Conservation (phyloP, 2,329 filamentous ascomycete species). For the Diaporthe citri region DNA sequence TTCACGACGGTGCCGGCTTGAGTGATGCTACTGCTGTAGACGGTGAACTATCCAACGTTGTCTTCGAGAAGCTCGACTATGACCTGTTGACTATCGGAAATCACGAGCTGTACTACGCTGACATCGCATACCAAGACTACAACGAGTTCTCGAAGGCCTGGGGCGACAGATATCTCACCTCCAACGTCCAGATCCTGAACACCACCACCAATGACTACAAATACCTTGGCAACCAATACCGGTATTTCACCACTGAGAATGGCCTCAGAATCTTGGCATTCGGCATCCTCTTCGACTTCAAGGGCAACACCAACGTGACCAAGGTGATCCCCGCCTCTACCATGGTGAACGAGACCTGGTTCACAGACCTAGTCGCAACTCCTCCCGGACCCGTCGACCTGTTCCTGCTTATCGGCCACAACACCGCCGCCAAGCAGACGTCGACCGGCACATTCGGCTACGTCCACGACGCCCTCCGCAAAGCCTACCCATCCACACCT, state of each 20-base stretch:
- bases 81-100: constrained; percentile 63
- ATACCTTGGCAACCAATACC: constrained; percentile 58
- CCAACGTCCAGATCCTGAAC: constrained; percentile 59
- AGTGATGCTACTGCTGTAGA: constrained; percentile 71
- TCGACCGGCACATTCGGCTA: constrained; percentile 57
- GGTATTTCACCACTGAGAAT: constrained; percentile 58
- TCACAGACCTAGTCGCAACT: constrained; percentile 66
- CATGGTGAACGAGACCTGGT: constrained; percentile 70
- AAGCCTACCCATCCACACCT: constrained; percentile 66
- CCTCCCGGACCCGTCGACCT: constrained; percentile 68
- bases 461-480: constrained; percentile 70
- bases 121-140: constrained; percentile 73
- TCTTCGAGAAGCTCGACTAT: constrained; percentile 57
- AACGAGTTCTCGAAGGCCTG: constrained; percentile 69
- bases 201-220: constrained; percentile 53
- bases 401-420: constrained; percentile 75
- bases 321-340: constrained; percentile 67
- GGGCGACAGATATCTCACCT: constrained; percentile 60
- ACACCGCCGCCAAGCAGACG: constrained; percentile 63
- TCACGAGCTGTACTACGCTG: constrained; percentile 74
- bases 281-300: constrained; percentile 61
- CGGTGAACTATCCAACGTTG: constrained; percentile 64
- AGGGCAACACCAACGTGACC: constrained; percentile 71
- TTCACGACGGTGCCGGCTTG: constrained; percentile 75
- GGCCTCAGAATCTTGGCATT: constrained; percentile 60